These are phyloP conservation scores for Plasmodium sp. DNA, from an alignment of 169 alveolate species.

Conservation along the genomic window DNA sequence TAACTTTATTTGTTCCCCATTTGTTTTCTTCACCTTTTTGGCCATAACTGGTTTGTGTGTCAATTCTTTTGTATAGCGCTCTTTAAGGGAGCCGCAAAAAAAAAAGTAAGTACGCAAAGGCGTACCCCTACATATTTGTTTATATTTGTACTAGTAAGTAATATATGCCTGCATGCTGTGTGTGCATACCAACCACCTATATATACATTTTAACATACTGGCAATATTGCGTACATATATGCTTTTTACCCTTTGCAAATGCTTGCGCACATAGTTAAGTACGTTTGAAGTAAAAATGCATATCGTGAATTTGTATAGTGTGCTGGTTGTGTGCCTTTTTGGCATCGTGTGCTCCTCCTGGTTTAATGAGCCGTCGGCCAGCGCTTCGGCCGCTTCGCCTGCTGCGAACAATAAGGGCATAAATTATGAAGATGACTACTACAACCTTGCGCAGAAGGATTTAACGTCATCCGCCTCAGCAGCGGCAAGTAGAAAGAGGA, in stretches of 20 bases:
- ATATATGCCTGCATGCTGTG: neutral
- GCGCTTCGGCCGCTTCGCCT: neutral
- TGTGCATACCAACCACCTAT: neutral
- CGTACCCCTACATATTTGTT: neutral
- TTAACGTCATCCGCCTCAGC: neutral
- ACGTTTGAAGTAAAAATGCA: constrained; percentile 2
- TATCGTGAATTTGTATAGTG: neutral
- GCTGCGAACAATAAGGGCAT: neutral
- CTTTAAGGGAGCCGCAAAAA: neutral
- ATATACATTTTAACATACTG: neutral
- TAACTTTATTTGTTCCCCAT: neutral
- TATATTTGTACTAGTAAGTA: constrained; percentile 20
- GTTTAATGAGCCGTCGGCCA: neutral
- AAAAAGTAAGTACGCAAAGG: neutral
- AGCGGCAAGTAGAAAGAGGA: neutral
- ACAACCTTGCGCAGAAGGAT: neutral
- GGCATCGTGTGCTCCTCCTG: constrained; percentile 34
- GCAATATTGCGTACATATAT: neutral
- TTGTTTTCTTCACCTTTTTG: neutral
- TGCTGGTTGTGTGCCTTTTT: constrained; percentile 21
- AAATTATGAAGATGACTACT: neutral
- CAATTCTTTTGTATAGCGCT: neutral
- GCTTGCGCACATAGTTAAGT: neutral
- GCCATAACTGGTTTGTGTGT: neutral
- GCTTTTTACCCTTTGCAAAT: neutral